Base-by-base conservation (phyloP, 2,329 filamentous ascomycete genomes). In the Penicillium psychrosexuale region DNA sequence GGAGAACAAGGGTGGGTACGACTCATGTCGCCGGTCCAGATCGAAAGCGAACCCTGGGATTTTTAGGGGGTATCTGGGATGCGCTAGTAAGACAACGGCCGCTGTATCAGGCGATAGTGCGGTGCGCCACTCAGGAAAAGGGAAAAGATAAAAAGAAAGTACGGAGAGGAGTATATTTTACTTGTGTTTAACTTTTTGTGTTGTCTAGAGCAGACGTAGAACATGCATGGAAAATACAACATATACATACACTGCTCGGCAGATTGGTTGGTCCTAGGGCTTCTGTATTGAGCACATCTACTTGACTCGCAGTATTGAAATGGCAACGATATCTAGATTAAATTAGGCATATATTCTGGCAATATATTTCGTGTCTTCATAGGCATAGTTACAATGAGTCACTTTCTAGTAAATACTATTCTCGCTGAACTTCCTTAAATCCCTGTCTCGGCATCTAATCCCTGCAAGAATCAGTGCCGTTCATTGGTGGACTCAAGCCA, bases 221-320 rank as follows among this genome's bases (percentile, higher is more conserved):
- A 72, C 47, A 69, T 72, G 70, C 69, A 72, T 72, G 64, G 70
- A 72, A 72, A 62, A 66, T 66, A 19, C 19, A 19, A 19, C 19
- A 19, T 19, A 19, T 19, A 19, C 19, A 60, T 64, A 61, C 22
- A 64, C 60, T 63, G 37, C 43, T 59, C 53, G 47, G 47, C 12
- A 48, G 24, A 49, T 27, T 48, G 43, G 28, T 48, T 34, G 43
- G 13, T 11, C 13, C 33, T 22, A 19, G 33, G 53, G 28, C 3
- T 34, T 34, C 19, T 24, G 5, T 24, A 22, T 6, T 13, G n/a
- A 13, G 7, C 11, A 38, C 9, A 37, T 37, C 11, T 28, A 22
- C 22, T 28, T 28, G 8, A 13, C 4, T 13, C 7, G 13, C 3
- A n/a, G 13, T 19, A 37, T 17, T 28, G 45, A 22, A 22, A 45